Percentiles rank a stretch among this genome's conserved stretches.
phyloP scores from a whole-genome alignment of 2,329 filamentous ascomycete genomes.

The Parasarocladium wereldwijsianum region DNA sequence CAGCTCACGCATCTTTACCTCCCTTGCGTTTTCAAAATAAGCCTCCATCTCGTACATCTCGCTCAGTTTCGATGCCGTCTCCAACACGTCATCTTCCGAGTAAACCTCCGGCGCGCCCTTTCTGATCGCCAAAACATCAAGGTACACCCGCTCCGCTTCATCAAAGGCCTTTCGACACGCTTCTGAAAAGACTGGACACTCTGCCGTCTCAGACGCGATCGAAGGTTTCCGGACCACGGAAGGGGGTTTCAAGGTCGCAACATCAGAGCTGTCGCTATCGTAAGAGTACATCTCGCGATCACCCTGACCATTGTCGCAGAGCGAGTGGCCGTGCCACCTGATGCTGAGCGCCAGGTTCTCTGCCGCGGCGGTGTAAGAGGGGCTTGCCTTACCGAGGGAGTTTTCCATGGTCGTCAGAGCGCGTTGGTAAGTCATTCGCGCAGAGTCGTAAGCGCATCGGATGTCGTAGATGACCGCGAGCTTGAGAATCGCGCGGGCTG shows the following conservation, averaged over 20 bases:
- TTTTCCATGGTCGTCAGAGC: conserved; percentile 10
- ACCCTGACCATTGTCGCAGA: conserved; percentile 5
- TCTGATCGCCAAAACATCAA: conserved; percentile 11
- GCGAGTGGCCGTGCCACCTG: conserved; percentile 7
- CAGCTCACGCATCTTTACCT: conserved; percentile 8
- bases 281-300: background rate
- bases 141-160: conserved; percentile 12
- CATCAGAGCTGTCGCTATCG: conserved; percentile 4
- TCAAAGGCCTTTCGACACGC: conserved; percentile 8
- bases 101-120: conserved; percentile 11
- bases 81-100: conserved; percentile 9
- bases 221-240: background rate
- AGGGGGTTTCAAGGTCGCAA: conserved; percentile 2
- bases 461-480: conserved; percentile 13
- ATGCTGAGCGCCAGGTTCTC: conserved; percentile 12
- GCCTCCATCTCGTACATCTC: conserved; percentile 15
- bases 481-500: conserved; percentile 11
- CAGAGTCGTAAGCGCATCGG: conserved; percentile 9
- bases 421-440: conserved; percentile 10
- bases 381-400: conserved; percentile 11
- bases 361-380: conserved; percentile 10
- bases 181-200: too few relatives aligned
- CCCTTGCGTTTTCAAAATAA: conserved; percentile 10
- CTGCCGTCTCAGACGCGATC: background rate
- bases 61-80: conserved; percentile 11